These are phyloP conservation scores for Phtheirospermum japonicum DNA, from an alignment of 257 asterid species.

Conservation along the genomic window DNA sequence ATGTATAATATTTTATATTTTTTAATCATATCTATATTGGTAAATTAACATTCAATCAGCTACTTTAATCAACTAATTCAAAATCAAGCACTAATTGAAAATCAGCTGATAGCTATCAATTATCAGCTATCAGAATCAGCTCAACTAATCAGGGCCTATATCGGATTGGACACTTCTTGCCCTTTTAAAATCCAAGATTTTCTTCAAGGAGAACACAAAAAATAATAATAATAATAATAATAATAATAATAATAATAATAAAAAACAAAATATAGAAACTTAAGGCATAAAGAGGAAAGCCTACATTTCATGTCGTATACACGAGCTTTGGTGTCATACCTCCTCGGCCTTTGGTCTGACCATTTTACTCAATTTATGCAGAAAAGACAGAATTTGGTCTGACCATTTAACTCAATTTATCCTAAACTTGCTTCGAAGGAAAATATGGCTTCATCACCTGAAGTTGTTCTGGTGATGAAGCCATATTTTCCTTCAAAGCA, in stretches of 20 bases:
- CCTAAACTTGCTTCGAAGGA: slow-evolving; percentile 73
- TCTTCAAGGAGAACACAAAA: slow-evolving; percentile 30
- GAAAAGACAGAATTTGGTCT: slow-evolving; percentile 65
- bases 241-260: too few species aligned
- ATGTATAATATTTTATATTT: too few species aligned
- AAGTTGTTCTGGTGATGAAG: slow-evolving; percentile 92
- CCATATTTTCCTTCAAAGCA: slow-evolving; percentile 79
- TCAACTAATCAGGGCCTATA: slow-evolving; percentile 67
- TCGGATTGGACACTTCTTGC: slow-evolving; percentile 37
- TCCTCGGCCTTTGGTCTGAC: slow-evolving; percentile 84
- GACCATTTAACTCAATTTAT: too few species aligned
- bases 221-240: background rate
- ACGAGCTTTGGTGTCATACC: slow-evolving; percentile 44
- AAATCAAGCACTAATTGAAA: too few species aligned
- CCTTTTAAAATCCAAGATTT: slow-evolving; percentile 63
- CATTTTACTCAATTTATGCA: slow-evolving; percentile 76
- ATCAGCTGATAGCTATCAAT: too few species aligned
- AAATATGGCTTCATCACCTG: slow-evolving; percentile 88
- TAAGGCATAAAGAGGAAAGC: background rate
- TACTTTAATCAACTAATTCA: too few species aligned
- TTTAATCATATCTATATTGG: too few species aligned
- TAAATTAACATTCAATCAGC: too few species aligned
- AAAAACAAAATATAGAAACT: background rate
- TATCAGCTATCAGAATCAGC: too few species aligned
- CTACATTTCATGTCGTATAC: slow-evolving; percentile 7